phyloP scores from a whole-genome alignment of 2,329 filamentous ascomycete species.

The Pseudopithomyces maydicus region DNA sequence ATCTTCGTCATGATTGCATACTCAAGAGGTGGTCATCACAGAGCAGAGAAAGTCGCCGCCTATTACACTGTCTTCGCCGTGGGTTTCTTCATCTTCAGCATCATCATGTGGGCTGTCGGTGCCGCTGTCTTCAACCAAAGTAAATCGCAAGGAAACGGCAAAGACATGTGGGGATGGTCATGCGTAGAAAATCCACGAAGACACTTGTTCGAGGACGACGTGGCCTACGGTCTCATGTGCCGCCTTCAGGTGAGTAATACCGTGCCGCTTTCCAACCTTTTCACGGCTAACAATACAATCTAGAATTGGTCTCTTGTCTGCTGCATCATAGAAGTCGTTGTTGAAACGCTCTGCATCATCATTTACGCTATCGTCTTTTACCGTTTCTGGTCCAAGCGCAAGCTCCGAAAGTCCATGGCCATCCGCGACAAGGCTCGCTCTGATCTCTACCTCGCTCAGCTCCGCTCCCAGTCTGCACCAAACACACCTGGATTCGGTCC shows the following conservation, averaged over 20 bases:
- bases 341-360: constrained; percentile 87
- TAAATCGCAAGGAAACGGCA: constrained; percentile 71
- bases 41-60: constrained; percentile 89
- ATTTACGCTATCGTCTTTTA: constrained; percentile 97
- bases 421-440: constrained; percentile 90
- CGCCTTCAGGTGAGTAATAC: constrained; percentile 71
- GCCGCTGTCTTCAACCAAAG: constrained; percentile 83
- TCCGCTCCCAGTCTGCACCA: constrained; percentile 78
- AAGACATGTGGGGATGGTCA: constrained; percentile 99
- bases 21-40: constrained; percentile 82
- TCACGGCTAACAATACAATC: constrained; percentile 14
- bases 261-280: neutral
- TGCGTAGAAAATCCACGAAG: constrained; percentile 86
- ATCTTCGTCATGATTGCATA: constrained; percentile 83
- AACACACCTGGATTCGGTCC: constrained; percentile 87
- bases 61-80: constrained; percentile 97
- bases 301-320: constrained; percentile 96
- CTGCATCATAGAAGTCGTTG: constrained; percentile 93
- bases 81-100: constrained; percentile 89
- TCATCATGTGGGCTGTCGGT: constrained; percentile 89
- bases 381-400: constrained; percentile 95
- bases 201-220: constrained; percentile 75
- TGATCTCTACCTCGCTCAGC: constrained; percentile 83
- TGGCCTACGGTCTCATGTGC: constrained; percentile 90
- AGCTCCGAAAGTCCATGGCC: constrained; percentile 96